phyloP scores from a whole-genome alignment of 306 rosid species.

The Lupinus albus region DNA sequence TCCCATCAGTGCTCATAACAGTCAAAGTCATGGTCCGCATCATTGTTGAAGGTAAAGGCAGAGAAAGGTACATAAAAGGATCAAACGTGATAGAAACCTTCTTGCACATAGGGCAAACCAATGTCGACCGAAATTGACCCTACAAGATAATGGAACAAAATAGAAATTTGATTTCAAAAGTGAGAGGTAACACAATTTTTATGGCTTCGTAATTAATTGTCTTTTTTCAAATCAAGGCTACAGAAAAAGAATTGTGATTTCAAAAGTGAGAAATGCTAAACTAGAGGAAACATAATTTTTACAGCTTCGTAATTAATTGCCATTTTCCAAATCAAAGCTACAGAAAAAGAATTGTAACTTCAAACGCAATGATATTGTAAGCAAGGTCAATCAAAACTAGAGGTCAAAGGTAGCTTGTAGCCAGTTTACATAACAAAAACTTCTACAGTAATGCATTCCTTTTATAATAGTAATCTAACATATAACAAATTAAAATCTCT shows the following conservation, averaged over 20 bases:
- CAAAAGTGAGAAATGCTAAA: constrained; percentile 1
- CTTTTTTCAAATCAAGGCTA: not conserved
- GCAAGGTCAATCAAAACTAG: constrained; percentile 17
- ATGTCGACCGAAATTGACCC: constrained; percentile 84
- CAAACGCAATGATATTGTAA: constrained; percentile 20
- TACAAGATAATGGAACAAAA: constrained; percentile 43
- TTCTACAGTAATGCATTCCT: constrained; percentile 6
- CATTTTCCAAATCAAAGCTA: not conserved
- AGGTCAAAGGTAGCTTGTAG: constrained; percentile 28
- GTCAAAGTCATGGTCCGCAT: constrained; percentile 74
- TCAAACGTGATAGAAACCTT: constrained; percentile 84
- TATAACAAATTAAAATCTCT: constrained; percentile 15
- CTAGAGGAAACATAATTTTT: constrained; percentile 12
- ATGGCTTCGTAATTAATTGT: constrained; percentile 23
- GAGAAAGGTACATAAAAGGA: constrained; percentile 86
- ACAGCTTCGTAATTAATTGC: constrained; percentile 21
- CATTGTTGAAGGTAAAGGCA: constrained; percentile 79
- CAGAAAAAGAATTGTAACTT: constrained; percentile 2
- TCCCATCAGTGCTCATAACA: constrained; percentile 65
- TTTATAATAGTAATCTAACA: constrained; percentile 29
- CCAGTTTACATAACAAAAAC: constrained; percentile 25
- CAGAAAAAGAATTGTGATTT: not conserved
- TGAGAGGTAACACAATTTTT: constrained; percentile 4
- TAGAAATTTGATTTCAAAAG: constrained; percentile 20
- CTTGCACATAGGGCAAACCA: constrained; percentile 79